Evolutionary conservation across 2,329 filamentous ascomycete genomes (phyloP).

Genomic region (Escovopsis sp.): DNA sequence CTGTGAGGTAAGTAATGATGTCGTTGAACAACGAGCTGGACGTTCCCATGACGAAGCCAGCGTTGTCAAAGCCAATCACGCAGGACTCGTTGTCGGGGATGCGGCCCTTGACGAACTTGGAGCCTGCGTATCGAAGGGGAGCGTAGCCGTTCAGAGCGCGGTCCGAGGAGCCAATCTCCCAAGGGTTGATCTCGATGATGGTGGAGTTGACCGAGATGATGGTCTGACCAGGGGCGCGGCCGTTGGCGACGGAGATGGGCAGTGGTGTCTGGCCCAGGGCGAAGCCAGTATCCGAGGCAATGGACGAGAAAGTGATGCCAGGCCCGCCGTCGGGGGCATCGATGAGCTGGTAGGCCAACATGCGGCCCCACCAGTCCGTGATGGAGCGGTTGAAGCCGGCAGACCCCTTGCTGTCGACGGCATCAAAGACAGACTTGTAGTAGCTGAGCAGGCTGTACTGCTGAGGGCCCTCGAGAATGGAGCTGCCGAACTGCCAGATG

Average conservation of each 20-base stretch:
- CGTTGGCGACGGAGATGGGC: conserved; percentile 35
- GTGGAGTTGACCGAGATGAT: conserved; percentile 40
- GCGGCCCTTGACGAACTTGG: conserved; percentile 38
- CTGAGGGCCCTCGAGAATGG: conserved; percentile 25
- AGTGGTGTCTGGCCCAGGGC: conserved; percentile 28
- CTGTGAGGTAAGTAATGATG: conserved; percentile 52
- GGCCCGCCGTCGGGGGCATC: conserved; percentile 62
- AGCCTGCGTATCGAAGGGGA: conserved; percentile 44
- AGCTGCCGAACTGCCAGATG: conserved; percentile 28
- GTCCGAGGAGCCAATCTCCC: conserved; percentile 53
- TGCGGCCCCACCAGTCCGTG: conserved; percentile 82
- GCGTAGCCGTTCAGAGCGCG: conserved; percentile 44
- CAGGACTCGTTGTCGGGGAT: conserved; percentile 30
- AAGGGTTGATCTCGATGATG: conserved; percentile 51
- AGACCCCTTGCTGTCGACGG: conserved; percentile 23
- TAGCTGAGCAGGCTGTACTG: conserved; percentile 24
- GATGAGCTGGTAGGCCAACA: conserved; percentile 74
- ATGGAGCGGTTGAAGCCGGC: conserved; percentile 44
- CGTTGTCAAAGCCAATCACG: conserved; percentile 58
- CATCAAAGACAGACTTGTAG: conserved; percentile 21
- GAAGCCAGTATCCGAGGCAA: conserved; percentile 30
- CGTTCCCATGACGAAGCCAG: conserved; percentile 69
- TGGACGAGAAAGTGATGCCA: conserved; percentile 67
- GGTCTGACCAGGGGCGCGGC: conserved; percentile 27
- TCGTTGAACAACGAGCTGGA: conserved; percentile 69